Percentiles rank a stretch among this genome's conserved stretches.
Conservation (phyloP, 2,329 filamentous ascomycete genomes). For the Cladophialophora psammophila region DNA sequence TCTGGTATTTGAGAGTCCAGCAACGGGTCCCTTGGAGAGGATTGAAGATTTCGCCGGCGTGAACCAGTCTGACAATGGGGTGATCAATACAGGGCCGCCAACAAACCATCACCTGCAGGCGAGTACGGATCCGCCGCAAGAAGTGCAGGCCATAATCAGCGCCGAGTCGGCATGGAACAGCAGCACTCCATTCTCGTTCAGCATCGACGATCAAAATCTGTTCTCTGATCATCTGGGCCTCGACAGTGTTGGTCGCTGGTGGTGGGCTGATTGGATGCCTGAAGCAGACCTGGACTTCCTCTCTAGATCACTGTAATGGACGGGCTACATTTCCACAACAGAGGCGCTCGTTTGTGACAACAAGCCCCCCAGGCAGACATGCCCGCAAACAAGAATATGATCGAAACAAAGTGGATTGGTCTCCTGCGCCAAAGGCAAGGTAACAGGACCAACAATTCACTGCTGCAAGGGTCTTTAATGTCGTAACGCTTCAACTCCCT, state of each 20-base stretch:
- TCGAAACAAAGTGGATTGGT: no score
- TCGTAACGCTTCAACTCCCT: no score
- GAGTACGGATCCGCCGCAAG: neutral
- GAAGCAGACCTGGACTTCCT: slow-evolving; percentile 20
- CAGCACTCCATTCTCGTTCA: neutral
- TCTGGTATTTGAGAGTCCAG: slow-evolving; percentile 1
- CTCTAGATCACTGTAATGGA: slow-evolving; percentile 4
- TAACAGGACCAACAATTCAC: no score
- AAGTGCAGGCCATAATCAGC: neutral
- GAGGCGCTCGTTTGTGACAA: no score
- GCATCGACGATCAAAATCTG: slow-evolving; percentile 9
- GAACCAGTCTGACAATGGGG: neutral
- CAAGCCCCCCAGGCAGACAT: no score
- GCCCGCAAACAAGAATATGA: no score
- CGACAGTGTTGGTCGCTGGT: slow-evolving; percentile 27
- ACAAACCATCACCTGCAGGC: neutral
- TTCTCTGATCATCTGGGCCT: slow-evolving; percentile 12
- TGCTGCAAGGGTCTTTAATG: no score
- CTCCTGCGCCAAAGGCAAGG: no score
- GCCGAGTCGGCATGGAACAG: neutral
- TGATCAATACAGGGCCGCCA: neutral
- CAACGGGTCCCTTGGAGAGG: neutral
- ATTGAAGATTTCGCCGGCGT: neutral
- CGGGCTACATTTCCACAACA: no score
- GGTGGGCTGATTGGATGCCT: slow-evolving; percentile 26